phyloP scores from a whole-genome alignment of 1,139 yeast species.

The Scheffersomyces stambukii region DNA sequence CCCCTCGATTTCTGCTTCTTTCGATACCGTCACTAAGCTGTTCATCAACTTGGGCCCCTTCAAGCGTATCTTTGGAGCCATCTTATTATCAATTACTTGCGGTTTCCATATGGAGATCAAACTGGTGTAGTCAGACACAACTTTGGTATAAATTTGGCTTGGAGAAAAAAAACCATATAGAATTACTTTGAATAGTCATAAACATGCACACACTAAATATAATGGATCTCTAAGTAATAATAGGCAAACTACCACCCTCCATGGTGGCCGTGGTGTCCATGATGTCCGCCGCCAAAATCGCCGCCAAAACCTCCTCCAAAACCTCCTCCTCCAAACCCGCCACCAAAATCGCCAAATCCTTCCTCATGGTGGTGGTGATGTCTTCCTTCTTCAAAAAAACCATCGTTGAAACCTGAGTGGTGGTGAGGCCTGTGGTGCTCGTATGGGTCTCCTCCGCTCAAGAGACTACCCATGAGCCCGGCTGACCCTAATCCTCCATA shows the following conservation, averaged over 20 bases:
- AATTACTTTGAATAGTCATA: too few relatives aligned
- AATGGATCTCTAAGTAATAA: too few relatives aligned
- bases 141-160: too few relatives aligned
- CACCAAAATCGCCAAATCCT: slow-evolving; percentile 3
- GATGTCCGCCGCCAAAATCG: slow-evolving; percentile 2
- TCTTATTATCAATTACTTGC: too few relatives aligned
- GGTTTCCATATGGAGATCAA: too few relatives aligned
- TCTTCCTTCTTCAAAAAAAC: slow-evolving; percentile 1
- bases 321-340: slow-evolving; percentile 6
- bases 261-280: slow-evolving; percentile 2
- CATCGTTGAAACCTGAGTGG: slow-evolving; percentile 2
- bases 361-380: slow-evolving; percentile 2
- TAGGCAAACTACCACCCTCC: slow-evolving; percentile 1
- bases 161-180: too few relatives aligned
- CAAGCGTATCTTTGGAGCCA: slow-evolving; percentile 11
- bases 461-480: too few relatives aligned
- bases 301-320: slow-evolving; percentile 3
- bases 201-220: too few relatives aligned
- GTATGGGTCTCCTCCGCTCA: slow-evolving; percentile 1
- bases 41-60: slow-evolving; percentile 10
- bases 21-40: too few relatives aligned
- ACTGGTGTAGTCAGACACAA: too few relatives aligned
- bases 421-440: slow-evolving; percentile 2
- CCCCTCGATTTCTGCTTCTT: too few relatives aligned
- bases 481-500: too few relatives aligned